Conservation (phyloP, 2,329 filamentous ascomycete species). For the Venturia oleaginea region DNA sequence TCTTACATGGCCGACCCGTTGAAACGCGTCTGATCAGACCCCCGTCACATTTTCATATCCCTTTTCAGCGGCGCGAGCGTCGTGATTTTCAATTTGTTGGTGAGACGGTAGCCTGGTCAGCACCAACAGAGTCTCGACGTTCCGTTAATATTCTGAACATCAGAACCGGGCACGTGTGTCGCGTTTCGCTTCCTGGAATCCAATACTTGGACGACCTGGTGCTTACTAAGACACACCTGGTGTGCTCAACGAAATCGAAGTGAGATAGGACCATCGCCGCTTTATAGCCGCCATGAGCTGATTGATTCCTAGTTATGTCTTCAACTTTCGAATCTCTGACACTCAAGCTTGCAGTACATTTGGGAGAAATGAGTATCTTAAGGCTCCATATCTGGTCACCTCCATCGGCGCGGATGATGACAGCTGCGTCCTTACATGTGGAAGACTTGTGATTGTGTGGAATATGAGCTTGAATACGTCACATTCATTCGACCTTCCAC, state of each 20-base stretch:
- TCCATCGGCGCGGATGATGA: background rate
- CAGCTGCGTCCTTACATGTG: background rate
- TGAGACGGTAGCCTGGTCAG: background rate
- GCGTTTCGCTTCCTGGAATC: background rate
- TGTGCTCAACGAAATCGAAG: constrained; percentile 4
- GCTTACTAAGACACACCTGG: background rate
- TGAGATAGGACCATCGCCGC: background rate
- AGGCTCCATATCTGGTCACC: background rate
- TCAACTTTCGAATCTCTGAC: background rate
- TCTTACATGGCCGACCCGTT: constrained; percentile 1
- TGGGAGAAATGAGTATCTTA: background rate
- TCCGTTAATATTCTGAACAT: background rate
- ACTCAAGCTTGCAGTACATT: background rate
- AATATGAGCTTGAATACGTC: background rate
- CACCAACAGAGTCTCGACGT: background rate
- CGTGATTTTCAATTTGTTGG: constrained; percentile 1
- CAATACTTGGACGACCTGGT: background rate
- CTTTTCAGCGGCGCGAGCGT: background rate
- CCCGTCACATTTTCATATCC: background rate
- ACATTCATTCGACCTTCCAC: background rate
- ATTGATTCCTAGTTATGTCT: background rate
- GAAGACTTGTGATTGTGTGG: background rate
- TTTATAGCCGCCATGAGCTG: background rate
- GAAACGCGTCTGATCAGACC: background rate
- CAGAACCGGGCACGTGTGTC: background rate